phyloP scores from a whole-genome alignment of 768 basidiomycete genomes.

The Cystobasidium ongulense region DNA sequence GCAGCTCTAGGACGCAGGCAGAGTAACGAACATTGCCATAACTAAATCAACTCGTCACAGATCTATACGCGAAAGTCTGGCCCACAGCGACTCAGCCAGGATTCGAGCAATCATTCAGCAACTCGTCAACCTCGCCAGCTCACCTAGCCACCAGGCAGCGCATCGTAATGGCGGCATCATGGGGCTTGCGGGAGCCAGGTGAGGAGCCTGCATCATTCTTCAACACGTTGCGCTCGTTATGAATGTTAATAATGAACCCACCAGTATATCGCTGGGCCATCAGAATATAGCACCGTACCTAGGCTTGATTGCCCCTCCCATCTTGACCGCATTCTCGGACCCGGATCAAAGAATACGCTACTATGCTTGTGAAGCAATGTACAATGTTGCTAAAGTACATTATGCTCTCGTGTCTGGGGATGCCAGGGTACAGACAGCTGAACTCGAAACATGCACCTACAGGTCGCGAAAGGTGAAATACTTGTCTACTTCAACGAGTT shows the following conservation, averaged over 20 bases:
- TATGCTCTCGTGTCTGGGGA: not conserved
- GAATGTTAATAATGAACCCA: not conserved
- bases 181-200: slow-evolving; percentile 83
- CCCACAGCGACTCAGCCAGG: slow-evolving; percentile 67
- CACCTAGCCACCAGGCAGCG: slow-evolving; percentile 58
- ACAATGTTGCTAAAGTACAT: slow-evolving; percentile 75
- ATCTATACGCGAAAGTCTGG: slow-evolving; percentile 70
- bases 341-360: slow-evolving; percentile 90
- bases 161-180: slow-evolving; percentile 90
- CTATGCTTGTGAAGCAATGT: slow-evolving; percentile 94
- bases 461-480: slow-evolving; percentile 90
- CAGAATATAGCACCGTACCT: slow-evolving; percentile 81
- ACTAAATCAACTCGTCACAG: slow-evolving; percentile 37
- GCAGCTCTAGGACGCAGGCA: slow-evolving; percentile 31
- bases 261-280: slow-evolving; percentile 76
- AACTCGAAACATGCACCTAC: slow-evolving; percentile 7
- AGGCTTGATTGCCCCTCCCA: slow-evolving; percentile 79
- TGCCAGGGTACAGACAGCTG: not conserved
- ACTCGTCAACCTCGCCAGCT: slow-evolving; percentile 82
- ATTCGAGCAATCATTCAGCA: slow-evolving; percentile 86
- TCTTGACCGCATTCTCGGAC: slow-evolving; percentile 86
- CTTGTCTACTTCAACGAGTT: slow-evolving; percentile 96
- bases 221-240: no score
- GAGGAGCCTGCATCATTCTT: not conserved
- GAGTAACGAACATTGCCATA: not conserved